Conservation (phyloP, 225 moss, liverwort and hornwort species). For the Ulota crispa region DNA sequence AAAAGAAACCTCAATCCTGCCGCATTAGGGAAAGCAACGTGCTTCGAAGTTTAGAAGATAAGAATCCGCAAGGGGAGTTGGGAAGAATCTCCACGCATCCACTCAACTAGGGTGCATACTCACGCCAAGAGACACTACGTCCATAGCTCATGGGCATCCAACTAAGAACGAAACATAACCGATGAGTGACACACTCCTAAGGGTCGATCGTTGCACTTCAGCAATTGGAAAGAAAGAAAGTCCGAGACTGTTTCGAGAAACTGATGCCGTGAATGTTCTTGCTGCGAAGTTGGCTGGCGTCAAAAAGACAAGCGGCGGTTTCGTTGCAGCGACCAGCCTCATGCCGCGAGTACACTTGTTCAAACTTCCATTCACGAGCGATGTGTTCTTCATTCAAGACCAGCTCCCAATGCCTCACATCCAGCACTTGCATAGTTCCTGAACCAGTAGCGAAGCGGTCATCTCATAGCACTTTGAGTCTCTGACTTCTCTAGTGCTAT, state of each 20-base stretch:
- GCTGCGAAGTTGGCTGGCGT: slow-evolving; percentile 40
- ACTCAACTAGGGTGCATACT: too few relatives aligned
- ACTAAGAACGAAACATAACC: not conserved
- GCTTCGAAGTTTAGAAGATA: not conserved
- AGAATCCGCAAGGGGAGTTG: not conserved
- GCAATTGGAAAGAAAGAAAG: not conserved
- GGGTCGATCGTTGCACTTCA: not conserved
- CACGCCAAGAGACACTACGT: not conserved
- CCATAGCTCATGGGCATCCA: not conserved
- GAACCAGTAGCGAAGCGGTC: slow-evolving; percentile 15
- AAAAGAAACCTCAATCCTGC: not conserved
- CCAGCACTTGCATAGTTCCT: slow-evolving; percentile 94
- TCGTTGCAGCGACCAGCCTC: slow-evolving; percentile 41
- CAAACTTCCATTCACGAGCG: slow-evolving; percentile 59
- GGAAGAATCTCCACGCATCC: not conserved
- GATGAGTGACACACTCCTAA: not conserved
- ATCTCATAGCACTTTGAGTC: not conserved
- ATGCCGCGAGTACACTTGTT: slow-evolving; percentile 51
- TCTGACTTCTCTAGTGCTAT: not conserved
- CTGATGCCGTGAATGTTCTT: slow-evolving; percentile 48
- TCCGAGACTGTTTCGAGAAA: not conserved
- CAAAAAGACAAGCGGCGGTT: slow-evolving; percentile 82
- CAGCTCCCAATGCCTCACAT: slow-evolving; percentile 86
- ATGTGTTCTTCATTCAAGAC: slow-evolving; percentile 61
- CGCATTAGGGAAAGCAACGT: not conserved